phyloP scores from a whole-genome alignment of 306 rosid genomes.

The Begonia fuchsioides region DNA sequence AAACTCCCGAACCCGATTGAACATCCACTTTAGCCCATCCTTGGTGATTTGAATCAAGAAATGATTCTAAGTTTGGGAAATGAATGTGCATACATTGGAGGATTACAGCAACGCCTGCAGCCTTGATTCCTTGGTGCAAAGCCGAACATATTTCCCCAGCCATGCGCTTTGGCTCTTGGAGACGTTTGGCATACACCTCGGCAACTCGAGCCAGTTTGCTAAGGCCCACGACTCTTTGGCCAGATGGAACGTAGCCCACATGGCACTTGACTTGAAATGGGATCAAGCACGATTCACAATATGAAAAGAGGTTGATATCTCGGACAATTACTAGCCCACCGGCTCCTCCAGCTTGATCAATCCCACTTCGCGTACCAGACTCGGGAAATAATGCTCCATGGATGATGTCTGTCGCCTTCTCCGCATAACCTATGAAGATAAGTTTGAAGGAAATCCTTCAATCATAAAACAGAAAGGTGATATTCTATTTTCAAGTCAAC shows the following conservation, averaged over 20 bases:
- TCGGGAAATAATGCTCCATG: conserved; percentile 91
- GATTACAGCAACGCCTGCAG: conserved; percentile 71
- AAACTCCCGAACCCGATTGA: conserved; percentile 72
- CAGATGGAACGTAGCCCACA: conserved; percentile 89
- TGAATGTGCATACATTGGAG: conserved; percentile 66
- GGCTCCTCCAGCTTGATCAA: conserved; percentile 85
- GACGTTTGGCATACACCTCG: conserved; percentile 41
- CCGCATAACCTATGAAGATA: conserved; percentile 49
- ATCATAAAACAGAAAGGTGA: too few relatives aligned
- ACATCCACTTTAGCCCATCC: conserved; percentile 54
- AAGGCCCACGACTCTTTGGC: too few relatives aligned
- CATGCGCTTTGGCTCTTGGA: conserved; percentile 59
- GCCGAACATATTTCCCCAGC: conserved; percentile 41
- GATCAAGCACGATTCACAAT: conserved; percentile 91
- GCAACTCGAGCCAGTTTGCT: conserved; percentile 88
- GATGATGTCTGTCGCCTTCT: conserved; percentile 67
- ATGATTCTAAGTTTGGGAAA: conserved; percentile 51
- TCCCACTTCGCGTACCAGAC: conserved; percentile 60
- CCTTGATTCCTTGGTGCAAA: conserved; percentile 50
- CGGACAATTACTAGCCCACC: conserved; percentile 93
- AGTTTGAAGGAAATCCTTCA: too few relatives aligned
- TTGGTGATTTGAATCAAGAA: conserved; percentile 40
- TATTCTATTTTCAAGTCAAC: too few relatives aligned
- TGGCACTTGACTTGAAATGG: conserved; percentile 90
- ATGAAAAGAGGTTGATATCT: conserved; percentile 73